Conservation (phyloP, 2,329 filamentous ascomycete genomes). For the Calonectria pseudoturangicola region DNA sequence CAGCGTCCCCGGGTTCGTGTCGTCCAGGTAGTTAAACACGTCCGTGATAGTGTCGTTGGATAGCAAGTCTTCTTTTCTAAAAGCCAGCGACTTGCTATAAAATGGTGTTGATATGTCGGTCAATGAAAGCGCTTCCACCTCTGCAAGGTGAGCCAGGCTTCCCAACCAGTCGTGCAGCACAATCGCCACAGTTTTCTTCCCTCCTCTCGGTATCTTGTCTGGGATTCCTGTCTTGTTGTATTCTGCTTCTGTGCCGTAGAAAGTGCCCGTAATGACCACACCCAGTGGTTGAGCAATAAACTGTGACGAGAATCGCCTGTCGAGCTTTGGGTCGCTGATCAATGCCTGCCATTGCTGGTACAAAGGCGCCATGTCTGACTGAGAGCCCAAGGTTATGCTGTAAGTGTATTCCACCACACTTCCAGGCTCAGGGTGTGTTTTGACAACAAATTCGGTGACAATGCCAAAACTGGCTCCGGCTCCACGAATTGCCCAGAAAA, state of each 20-base stretch:
- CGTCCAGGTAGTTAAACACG: constrained; percentile 73
- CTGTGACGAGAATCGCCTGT: constrained; percentile 75
- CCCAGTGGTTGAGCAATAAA: constrained; percentile 73
- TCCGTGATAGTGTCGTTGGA: constrained; percentile 65
- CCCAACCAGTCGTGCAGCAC: constrained; percentile 79
- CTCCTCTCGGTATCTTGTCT: constrained; percentile 63
- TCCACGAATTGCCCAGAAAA: constrained; percentile 75
- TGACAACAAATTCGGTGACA: constrained; percentile 74
- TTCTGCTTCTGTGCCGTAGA: constrained; percentile 75
- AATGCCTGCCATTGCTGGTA: constrained; percentile 77
- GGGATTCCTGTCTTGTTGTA: constrained; percentile 71
- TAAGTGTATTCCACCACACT: constrained; percentile 76
- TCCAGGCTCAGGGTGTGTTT: constrained; percentile 73
- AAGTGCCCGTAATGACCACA: constrained; percentile 75
- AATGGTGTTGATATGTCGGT: constrained; percentile 70
- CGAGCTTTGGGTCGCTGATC: constrained; percentile 71
- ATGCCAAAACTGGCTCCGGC: constrained; percentile 75
- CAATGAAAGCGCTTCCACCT: constrained; percentile 68
- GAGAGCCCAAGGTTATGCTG: constrained; percentile 69
- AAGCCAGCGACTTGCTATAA: constrained; percentile 74
- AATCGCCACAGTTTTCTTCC: constrained; percentile 61
- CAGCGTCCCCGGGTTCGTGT: constrained; percentile 68
- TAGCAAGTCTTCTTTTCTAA: constrained; percentile 69
- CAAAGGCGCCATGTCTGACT: constrained; percentile 67
- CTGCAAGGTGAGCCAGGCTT: constrained; percentile 71